Base-by-base conservation (phyloP, 106 monocot species). In the Acorus calamus region DNA sequence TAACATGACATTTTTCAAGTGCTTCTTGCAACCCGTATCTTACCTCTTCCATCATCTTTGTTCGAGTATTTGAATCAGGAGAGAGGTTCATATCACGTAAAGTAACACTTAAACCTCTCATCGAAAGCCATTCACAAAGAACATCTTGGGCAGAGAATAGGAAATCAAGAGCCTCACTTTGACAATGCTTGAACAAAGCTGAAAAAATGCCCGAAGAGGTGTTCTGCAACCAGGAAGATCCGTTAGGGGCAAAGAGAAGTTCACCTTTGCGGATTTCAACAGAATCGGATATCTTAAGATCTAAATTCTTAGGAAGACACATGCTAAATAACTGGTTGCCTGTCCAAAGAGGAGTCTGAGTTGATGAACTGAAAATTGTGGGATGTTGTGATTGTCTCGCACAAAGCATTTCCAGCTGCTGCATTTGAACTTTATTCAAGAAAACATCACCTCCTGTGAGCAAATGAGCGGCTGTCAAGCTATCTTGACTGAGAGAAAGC, bases 401-500 rank as follows among this genome's bases (percentile, higher is more conserved):
- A 59, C 78, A 87, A 46, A 85, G 5, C 90, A 96, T 87, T 59
- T 75, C 76, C 57, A 96, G 56, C 14, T 90, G 94, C 52, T 96
- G 94, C 61, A 96, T 81, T 69, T 87, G 77, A 73, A 57, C 73
- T 57, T 80, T 84, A 50, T 76, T 81, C n/a, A 96, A 62, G 55
- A 84, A 76, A 63, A 69, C 70, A 46, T 71, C 69, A 2, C 46
- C 59, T 3, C 48, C 14, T 48, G 74, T 82, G 5, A 96, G 71
- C 72, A 90, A 69, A 74, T 84, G 59, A 47, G 87, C 84, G 13
- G 90, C 90, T 71, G 83, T 77, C 64, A 96, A 81, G 77, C 90
- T 90, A 77, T 96, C 94, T 74, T 96, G 87, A 43, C 76, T 87
- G 6, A 96, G 60, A 3, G 79, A 87, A 59, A 96, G 63, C 7